Percentiles rank a stretch among this genome's conserved stretches.
phyloP scores from a whole-genome alignment of 2,329 filamentous ascomycete species.

The Aspergillus floridensis region DNA sequence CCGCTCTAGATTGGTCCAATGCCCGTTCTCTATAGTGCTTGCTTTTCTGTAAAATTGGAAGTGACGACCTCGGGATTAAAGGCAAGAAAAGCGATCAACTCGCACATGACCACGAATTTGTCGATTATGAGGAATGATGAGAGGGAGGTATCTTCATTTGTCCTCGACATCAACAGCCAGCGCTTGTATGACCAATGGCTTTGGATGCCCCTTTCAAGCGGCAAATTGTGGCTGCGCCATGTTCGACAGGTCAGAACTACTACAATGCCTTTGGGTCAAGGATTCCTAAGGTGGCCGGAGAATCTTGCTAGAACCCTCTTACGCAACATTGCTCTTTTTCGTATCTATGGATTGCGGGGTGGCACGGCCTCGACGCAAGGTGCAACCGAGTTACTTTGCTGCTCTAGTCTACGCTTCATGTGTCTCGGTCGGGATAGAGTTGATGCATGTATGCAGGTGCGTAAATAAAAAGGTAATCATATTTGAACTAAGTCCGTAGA shows the following conservation, averaged over 20 bases:
- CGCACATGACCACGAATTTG: no score
- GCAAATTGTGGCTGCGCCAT: slow-evolving; percentile 15
- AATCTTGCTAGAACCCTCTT: not conserved
- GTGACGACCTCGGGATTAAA: not conserved
- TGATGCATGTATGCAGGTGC: not conserved
- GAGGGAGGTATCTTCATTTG: no score
- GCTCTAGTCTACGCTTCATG: not conserved
- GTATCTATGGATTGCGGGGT: not conserved
- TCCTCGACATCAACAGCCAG: slow-evolving; percentile 1
- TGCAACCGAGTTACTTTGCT: not conserved
- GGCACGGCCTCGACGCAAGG: not conserved
- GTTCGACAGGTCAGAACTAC: slow-evolving; percentile 20
- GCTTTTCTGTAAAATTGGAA: not conserved
- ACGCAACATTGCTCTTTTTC: slow-evolving; percentile 5
- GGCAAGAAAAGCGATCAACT: no score
- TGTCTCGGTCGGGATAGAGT: not conserved
- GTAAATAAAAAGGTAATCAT: not conserved
- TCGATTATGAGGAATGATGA: no score
- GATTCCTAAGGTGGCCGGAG: no score
- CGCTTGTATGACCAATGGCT: slow-evolving; percentile 12
- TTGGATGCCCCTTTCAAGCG: not conserved
- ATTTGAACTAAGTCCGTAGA: not conserved
- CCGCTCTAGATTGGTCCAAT: no score
- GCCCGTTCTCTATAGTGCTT: no score
- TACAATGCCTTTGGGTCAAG: no score